Evolutionary conservation across 164 flowering plant species (phyloP), one percentile per base, ranked within the genome.

Genomic region (Euptelea pleiosperma): DNA sequence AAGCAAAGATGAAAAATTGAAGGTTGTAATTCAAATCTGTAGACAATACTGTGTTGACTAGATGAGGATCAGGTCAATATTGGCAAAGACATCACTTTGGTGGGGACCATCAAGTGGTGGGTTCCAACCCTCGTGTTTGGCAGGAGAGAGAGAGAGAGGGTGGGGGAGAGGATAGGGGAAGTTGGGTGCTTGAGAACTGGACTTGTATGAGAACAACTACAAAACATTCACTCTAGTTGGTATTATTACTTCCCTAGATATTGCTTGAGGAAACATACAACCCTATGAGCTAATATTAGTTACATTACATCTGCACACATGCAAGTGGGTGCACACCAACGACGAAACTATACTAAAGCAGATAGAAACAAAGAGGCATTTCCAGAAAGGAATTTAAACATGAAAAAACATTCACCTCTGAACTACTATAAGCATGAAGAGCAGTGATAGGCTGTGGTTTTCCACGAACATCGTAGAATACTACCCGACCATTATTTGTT

Each of bases 381-480:
- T 18, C n/a, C 3, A 42, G 10, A 15, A 62, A 42, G 28, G 42
- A 30, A 62, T 8, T 18, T 25, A 25, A 33, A 57, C 29, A 36
- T 7, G n/a, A 25, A 36, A 44, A 42, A 31, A 26, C 26, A 37
- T n/a, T 54, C 49, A 88, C 99, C 93, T 94, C 96, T 39, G 95
- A 84, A 77, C 78, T 82, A 60, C 76, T 66, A 70, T 77, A 94
- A 68, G 99, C 96, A 63, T 80, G 96, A 60, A 91, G 89, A 64
- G 85, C 87, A 47, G 79, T 85, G 39, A 83, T 56, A 44, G 97
- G 99, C 61, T 94, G 88, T 62, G 89, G 91, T 68, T 91, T 94
- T 66, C 91, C 97, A 55, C 99, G 99, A 51, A 91, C 79, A 69
- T 94, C 99, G 71, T 94, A 94, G 62, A 94, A 88, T 9, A 85